These are phyloP conservation scores for Phalaenopsis equestris DNA, from an alignment of 106 monocot species.

Conservation along the genomic window DNA sequence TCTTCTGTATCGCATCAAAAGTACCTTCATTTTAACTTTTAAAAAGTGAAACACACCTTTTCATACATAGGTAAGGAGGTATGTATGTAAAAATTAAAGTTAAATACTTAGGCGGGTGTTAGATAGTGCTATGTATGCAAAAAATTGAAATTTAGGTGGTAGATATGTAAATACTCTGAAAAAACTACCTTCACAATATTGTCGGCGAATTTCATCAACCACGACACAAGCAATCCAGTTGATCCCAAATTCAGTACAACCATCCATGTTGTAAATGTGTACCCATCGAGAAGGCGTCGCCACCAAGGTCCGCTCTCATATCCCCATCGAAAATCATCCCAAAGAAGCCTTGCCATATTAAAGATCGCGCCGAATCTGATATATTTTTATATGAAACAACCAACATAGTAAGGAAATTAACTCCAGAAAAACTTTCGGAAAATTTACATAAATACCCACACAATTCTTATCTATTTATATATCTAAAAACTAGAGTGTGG, in stretches of 20 bases:
- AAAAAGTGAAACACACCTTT: too few species aligned
- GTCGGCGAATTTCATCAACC: slow-evolving; percentile 99
- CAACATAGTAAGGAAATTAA: not conserved
- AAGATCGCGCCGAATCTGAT: slow-evolving; percentile 91
- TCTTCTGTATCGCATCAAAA: too few species aligned
- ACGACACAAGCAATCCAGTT: slow-evolving; percentile 83
- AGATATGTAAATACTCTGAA: not conserved
- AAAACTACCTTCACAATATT: slow-evolving; percentile 85
- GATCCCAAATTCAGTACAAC: slow-evolving; percentile 92
- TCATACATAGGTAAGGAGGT: too few species aligned
- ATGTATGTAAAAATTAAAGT: too few species aligned
- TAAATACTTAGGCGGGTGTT: too few species aligned
- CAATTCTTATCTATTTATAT: too few species aligned
- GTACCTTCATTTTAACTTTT: too few species aligned
- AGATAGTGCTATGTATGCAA: too few species aligned
- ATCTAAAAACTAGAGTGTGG: too few species aligned
- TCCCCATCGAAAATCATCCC: slow-evolving; percentile 73
- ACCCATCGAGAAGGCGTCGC: slow-evolving; percentile 79
- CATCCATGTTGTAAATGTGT: slow-evolving; percentile 80
- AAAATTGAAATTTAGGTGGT: too few species aligned
- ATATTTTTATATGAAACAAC: slow-evolving; percentile 2
- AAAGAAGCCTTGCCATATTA: slow-evolving; percentile 76
- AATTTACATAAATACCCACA: too few species aligned
- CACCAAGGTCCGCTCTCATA: slow-evolving; percentile 92
- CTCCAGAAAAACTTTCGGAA: not conserved